Percentiles rank a stretch among this genome's conserved stretches.
phyloP scores from a whole-genome alignment of 805 yeast species.

The Lipomyces mesembrius region DNA sequence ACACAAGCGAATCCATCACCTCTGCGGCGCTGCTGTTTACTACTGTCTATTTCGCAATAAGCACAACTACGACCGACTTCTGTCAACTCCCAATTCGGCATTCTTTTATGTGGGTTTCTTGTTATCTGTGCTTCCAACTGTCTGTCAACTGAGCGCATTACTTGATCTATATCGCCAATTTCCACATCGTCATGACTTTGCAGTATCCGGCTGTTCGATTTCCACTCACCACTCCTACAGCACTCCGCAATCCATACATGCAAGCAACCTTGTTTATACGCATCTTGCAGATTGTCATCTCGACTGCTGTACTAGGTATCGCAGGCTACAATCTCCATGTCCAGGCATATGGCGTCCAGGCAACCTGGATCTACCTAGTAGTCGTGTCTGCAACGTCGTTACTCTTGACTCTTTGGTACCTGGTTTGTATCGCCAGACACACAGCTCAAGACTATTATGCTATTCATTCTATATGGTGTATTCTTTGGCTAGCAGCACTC shows the following conservation, averaged over 20 bases:
- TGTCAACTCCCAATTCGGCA: no score
- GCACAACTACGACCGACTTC: no score
- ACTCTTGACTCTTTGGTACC: conserved; percentile 7
- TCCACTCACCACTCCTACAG: background rate
- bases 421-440: background rate
- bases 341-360: background rate
- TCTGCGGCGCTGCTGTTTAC: no score
- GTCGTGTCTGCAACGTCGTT: background rate
- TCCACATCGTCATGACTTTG: background rate
- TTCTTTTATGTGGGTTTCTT: no score
- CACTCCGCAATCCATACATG: background rate
- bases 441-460: conserved; percentile 3
- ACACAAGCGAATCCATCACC: no score
- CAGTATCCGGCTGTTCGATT: background rate
- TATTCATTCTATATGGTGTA: conserved; percentile 6
- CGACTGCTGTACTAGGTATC: conserved; percentile 4
- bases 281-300: conserved; percentile 4
- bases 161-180: no score
- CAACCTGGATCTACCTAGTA: conserved; percentile 11
- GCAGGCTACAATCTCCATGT: conserved; percentile 5
- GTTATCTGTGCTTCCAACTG: no score
- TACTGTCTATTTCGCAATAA: no score
- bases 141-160: no score
- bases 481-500: conserved; percentile 9
- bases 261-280: conserved; percentile 2